Base-by-base conservation (phyloP, 805 yeast genomes). In the Metschnikowia koreensis region DNA sequence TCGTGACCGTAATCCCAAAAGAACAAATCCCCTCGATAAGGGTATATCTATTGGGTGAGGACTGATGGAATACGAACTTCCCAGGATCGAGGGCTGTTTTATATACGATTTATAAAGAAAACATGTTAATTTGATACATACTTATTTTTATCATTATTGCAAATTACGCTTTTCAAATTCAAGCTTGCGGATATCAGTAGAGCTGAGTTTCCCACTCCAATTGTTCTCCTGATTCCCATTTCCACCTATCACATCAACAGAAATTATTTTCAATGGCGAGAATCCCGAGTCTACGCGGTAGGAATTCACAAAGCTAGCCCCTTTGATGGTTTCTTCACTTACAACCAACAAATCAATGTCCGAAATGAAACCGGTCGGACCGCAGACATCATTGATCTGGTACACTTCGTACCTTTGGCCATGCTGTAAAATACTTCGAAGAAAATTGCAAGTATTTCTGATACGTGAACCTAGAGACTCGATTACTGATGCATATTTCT, bases 331-430 rank as follows among this genome's bases (percentile, higher is more conserved):
- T 61, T 94, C 99, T 41, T 81, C 75, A 57, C 96, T 89, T 3
- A 94, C 82, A 0, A 93, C 83, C 39, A 94, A 75, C 0, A 91
- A 86, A 58, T 92, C 88, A 38, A 94, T 89, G 45, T 83, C 84
- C 12, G 77, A 75, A 1, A 87, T 76, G 11, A 79, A 76, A 0
- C 90, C 96, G 0, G 99, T 91, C 4, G 98, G 99, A 0, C 99
- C 99, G 69, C 96, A 91, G 0, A 92, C 79, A 65, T 94, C 98
- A 53, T 83, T 79, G 43, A 94, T 84, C 56, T 86, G 82, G 46
- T 78, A 79, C 1, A 86, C 70, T 29, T 83, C 82, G 10, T 82
- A 70, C 0, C 55, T 50, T 7, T 85, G 62, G 0, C 52, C 53
- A 4, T 89, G 84, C 40, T 75, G 74, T 10, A 83, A 61, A 28